Base-by-base conservation (phyloP, 1,284 basidiomycete genomes). In the Neonothopanus nambi region DNA sequence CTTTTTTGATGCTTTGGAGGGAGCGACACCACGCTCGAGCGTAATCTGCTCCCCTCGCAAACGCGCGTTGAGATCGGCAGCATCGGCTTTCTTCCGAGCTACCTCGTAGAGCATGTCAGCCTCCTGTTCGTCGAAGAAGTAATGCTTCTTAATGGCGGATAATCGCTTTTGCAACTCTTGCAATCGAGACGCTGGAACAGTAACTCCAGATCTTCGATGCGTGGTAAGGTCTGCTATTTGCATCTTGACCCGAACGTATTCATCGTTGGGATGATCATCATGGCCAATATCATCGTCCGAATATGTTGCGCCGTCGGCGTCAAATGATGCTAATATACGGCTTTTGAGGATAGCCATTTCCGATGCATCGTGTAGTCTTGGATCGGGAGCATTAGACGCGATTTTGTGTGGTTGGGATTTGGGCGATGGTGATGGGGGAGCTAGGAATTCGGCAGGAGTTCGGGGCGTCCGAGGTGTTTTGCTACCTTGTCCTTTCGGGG, bases 81-180 rank as follows among this genome's bases (percentile, higher is more conserved):
- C 72, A 39, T 86, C 79, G 15, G 71, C 71, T 61, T 80, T 81
- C 37, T 79, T 70, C 47, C 82, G 81, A 61, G 88, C 80, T 7
- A 72, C 68, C 37, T 71, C 74, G 66, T 87, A 89, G 6, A 78
- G 65, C 3, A 70, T 73, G 59, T 90, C 81, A 33, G 84, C 91
- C 54, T 90, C 87, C 54, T 77, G 80, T 58, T 82, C 74, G 56
- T 85, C 80, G 63, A 94, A 95, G 59, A 94, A 79, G 61, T 93
- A 92, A 62, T 89, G 82, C 43, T 76, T 74, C 66, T 84, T 82
- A 17, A 88, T 65, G 30, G 72, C 71, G 26, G 75, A 68, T 26
- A 94, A 72, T 39, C 76, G 80, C 52, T 75, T 70, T 20, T 80
- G 80, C 45, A 94, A 67, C 40, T 64, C 58, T 49, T 60, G 61